Conservation (phyloP, 2,329 filamentous ascomycete species). For the Penicillium sp. region DNA sequence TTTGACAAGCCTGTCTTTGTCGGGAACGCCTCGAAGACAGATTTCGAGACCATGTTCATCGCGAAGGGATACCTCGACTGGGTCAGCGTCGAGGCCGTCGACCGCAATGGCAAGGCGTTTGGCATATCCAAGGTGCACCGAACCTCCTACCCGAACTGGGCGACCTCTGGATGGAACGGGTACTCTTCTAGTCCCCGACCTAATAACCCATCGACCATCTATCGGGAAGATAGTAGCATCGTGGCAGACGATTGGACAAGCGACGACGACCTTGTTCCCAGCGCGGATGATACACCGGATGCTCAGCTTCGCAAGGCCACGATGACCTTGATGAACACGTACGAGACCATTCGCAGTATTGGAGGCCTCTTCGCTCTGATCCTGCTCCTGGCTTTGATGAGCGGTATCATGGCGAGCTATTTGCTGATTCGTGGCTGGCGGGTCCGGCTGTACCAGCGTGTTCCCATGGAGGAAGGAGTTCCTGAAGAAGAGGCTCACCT, state of each 20-base stretch:
- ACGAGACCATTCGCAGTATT: conserved; percentile 21
- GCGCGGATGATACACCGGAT: conserved; percentile 11
- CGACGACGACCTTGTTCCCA: background rate
- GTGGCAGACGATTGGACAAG: background rate
- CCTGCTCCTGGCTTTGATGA: conserved; percentile 21
- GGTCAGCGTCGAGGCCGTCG: conserved; percentile 23
- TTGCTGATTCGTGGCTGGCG: conserved; percentile 28
- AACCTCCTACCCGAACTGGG: conserved; percentile 22
- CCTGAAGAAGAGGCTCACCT: conserved; percentile 18
- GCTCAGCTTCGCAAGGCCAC: conserved; percentile 23
- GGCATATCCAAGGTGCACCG: conserved; percentile 22
- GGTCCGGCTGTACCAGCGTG: conserved; percentile 26
- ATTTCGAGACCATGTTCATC: conserved; percentile 28
- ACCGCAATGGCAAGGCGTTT: conserved; percentile 20
- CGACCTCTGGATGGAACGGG: conserved; percentile 18
- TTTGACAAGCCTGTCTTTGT: conserved; percentile 22
- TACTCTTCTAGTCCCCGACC: conserved; percentile 16
- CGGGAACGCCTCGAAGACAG: conserved; percentile 18
- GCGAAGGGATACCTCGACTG: conserved; percentile 26
- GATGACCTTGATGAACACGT: conserved; percentile 18
- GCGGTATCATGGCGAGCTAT: conserved; percentile 18
- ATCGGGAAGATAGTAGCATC: background rate
- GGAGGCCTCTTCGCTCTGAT: conserved; percentile 23
- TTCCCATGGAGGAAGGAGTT: conserved; percentile 13
- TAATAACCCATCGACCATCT: conserved; percentile 17